Evolutionary conservation across 2,329 filamentous ascomycete species (phyloP), one percentile per base, ranked within the genome.

Genomic region (Davidsoniella australis): DNA sequence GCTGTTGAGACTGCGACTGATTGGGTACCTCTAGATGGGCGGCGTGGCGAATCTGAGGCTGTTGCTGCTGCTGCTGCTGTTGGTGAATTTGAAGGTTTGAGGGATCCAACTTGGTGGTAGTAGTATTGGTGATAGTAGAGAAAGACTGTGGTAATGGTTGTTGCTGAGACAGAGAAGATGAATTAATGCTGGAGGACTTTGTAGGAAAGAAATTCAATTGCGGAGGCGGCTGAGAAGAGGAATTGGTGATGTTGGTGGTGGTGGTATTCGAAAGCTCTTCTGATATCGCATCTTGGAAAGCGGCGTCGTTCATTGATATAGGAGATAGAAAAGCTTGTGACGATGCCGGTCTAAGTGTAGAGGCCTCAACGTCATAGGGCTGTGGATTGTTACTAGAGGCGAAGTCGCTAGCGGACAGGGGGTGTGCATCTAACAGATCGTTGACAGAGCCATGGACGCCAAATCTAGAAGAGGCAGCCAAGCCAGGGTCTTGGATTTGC

Each of bases 291-390:
- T 51, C 41, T 37, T 36, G 45, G 36, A 45, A 45, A 16, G 49
- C 29, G 49, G 45, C 49, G 10, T 39, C 29, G 14, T n/a, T 44
- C 39, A 51, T 51, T 40, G 49, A 51, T 51, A 51, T 51, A 51
- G 49, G 49, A 23, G 49, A 51, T 26, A 45, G 49, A 7, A 51
- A 51, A 26, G 45, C 44, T 16, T 48, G 44, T 36, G 18, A 18
- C 17, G 29, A 48, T 29, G 38, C 29, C 37, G 43, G 45, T 41
- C 20, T 39, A 24, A 38, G 41, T 29, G 39, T 38, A 43, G 48
- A 50, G 26, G 45, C 40, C 45, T 47, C 41, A 43, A 48, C 49
- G 49, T 51, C 49, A 51, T 51, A 47, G 45, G 45, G 40, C 41
- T 44, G 41, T 39, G 37, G 29, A 33, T 9, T 33, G 29, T 12